Conservation (phyloP, 495 filamentous ascomycete genomes). For the Lophiostoma macrostomum region DNA sequence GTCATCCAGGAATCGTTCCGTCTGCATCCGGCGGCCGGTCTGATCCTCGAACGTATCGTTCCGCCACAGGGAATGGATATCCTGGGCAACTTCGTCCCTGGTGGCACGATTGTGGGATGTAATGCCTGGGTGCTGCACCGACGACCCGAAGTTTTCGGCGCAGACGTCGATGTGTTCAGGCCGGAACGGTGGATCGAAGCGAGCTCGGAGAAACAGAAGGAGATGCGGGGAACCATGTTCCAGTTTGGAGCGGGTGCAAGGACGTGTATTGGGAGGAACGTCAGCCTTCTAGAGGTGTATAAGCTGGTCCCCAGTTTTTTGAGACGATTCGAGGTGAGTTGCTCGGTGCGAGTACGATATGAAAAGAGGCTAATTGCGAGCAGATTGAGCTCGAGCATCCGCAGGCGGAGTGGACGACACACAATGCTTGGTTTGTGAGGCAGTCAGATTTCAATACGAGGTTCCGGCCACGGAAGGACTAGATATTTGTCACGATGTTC, state of each 20-base stretch:
- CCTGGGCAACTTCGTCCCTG: conserved; percentile 51
- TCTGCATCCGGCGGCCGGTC: conserved; percentile 59
- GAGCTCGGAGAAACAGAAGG: conserved; percentile 38
- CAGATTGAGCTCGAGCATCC: conserved; percentile 57
- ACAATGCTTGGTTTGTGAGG: conserved; percentile 73
- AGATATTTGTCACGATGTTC: too few relatives aligned
- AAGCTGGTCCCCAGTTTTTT: conserved; percentile 74
- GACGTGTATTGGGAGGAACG: conserved; percentile 70
- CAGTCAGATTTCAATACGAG: conserved; percentile 61
- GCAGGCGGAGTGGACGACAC: conserved; percentile 59
- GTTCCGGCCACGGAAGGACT: conserved; percentile 48
- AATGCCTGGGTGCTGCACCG: conserved; percentile 59
- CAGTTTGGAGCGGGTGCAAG: conserved; percentile 64
- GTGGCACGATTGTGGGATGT: conserved; percentile 59
- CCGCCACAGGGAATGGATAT: conserved; percentile 53
- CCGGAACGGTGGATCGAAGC: conserved; percentile 58
- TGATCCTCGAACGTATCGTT: conserved; percentile 64
- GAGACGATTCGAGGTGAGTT: conserved; percentile 59
- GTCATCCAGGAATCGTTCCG: conserved; percentile 69
- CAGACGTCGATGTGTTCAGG: conserved; percentile 50
- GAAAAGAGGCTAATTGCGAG: not conserved
- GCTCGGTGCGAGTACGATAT: not conserved
- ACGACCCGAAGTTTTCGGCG: conserved; percentile 53
- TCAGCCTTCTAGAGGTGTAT: conserved; percentile 72
- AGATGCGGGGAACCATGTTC: conserved; percentile 49